Evolutionary conservation across 1,139 yeast genomes (phyloP).

Genomic region (Geotrichum macrosporum): DNA sequence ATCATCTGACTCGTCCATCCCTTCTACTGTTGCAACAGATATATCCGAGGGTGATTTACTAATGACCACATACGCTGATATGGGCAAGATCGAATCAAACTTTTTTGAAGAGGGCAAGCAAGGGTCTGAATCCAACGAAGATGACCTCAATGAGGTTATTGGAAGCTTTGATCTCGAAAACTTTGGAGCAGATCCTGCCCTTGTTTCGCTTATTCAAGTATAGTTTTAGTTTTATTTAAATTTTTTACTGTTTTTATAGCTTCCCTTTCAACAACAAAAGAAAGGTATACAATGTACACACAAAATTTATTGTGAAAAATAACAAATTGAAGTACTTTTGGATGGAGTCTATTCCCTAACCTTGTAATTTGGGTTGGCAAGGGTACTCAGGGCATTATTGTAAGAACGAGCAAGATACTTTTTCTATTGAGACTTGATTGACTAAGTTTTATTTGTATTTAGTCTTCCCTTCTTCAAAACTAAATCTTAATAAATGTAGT

Average conservation of each 20-base stretch:
- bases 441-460: neutral
- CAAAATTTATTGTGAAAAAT: no score
- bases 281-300: no score
- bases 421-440: neutral
- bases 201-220: conserved; percentile 8
- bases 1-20: neutral
- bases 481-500: neutral
- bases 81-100: neutral
- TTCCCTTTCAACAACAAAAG: no score
- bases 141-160: neutral
- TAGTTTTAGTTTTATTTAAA: neutral
- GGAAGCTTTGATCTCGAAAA: neutral
- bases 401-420: neutral
- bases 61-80: conserved; percentile 3
- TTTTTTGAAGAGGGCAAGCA: no score
- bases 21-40: conserved; percentile 4
- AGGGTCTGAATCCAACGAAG: no score
- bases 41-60: neutral
- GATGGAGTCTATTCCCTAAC: neutral
- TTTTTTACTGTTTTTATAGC: no score
- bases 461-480: neutral
- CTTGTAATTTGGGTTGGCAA: no score
- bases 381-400: no score
- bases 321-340: no score
- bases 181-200: neutral